Conservation (phyloP, 441 rosid genomes). For the Erodium chrysanthum region DNA sequence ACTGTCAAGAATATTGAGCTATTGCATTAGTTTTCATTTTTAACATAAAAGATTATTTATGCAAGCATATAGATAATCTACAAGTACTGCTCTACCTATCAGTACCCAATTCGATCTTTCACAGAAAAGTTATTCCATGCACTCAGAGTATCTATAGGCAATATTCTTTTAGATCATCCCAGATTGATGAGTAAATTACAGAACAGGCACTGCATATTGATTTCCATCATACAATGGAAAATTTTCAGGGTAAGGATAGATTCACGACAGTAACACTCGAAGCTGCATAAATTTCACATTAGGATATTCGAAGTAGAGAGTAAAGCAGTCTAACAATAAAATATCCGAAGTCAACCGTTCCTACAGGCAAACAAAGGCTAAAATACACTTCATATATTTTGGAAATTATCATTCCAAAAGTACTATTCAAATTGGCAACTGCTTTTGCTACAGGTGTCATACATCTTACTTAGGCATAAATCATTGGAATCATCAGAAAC, state of each 20-base stretch:
- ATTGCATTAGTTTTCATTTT: not conserved
- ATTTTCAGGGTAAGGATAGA: not conserved
- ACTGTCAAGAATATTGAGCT: conserved; percentile 39
- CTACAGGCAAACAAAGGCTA: not conserved
- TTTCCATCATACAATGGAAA: not conserved
- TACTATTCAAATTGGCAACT: not conserved
- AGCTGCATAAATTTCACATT: not conserved
- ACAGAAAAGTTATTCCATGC: not conserved
- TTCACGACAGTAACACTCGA: not conserved
- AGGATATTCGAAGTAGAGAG: not conserved
- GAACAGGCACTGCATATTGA: conserved; percentile 4
- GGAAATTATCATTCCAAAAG: not conserved
- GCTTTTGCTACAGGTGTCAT: not conserved
- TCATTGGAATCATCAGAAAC: not conserved
- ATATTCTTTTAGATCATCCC: not conserved
- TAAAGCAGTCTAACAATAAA: not conserved
- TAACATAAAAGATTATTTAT: not conserved
- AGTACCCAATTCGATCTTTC: not conserved
- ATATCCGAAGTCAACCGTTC: not conserved
- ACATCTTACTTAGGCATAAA: not conserved
- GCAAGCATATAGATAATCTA: not conserved
- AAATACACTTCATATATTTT: not conserved
- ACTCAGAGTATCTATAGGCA: not conserved
- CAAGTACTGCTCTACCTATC: not conserved
- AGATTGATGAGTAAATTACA: not conserved